phyloP scores from a whole-genome alignment of 106 monocot genomes.

The Platanthera guangdongensis region DNA sequence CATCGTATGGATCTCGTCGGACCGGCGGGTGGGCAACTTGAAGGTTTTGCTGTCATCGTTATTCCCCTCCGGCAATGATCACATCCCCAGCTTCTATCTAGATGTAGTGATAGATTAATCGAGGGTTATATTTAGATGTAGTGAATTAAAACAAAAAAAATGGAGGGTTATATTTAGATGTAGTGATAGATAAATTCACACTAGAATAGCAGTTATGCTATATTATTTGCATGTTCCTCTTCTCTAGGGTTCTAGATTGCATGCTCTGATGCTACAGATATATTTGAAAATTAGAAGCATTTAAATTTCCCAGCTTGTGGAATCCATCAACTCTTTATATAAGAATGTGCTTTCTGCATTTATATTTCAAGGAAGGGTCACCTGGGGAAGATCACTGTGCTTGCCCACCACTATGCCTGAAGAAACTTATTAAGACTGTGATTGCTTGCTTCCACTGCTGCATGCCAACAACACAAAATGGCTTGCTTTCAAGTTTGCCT shows the following conservation, averaged over 20 bases:
- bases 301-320: slow-evolving; percentile 24
- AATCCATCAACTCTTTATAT: slow-evolving; percentile 17
- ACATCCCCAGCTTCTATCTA: slow-evolving; percentile 10
- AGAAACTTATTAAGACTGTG: slow-evolving; percentile 42
- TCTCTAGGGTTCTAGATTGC: slow-evolving; percentile 57
- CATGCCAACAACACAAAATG: too few relatives aligned
- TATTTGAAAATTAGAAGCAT: slow-evolving; percentile 4
- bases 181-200: not conserved
- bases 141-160: too few relatives aligned
- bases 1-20: slow-evolving; percentile 20
- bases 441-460: too few relatives aligned
- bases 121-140: too few relatives aligned
- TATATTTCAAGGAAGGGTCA: slow-evolving; percentile 11
- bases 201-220: not conserved
- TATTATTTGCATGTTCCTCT: not conserved
- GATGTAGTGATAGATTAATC: too few relatives aligned
- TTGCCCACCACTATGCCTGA: slow-evolving; percentile 76
- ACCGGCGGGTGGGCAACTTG: slow-evolving; percentile 23
- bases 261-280: slow-evolving; percentile 13
- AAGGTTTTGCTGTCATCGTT: slow-evolving; percentile 21
- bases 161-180: not conserved
- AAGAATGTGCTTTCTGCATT: slow-evolving; percentile 35
- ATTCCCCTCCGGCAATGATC: slow-evolving; percentile 54
- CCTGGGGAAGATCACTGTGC: not conserved
- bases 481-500: too few relatives aligned